Evolutionary conservation across 805 yeast species (phyloP).

Genomic region (Komagataella mondaviorum): DNA sequence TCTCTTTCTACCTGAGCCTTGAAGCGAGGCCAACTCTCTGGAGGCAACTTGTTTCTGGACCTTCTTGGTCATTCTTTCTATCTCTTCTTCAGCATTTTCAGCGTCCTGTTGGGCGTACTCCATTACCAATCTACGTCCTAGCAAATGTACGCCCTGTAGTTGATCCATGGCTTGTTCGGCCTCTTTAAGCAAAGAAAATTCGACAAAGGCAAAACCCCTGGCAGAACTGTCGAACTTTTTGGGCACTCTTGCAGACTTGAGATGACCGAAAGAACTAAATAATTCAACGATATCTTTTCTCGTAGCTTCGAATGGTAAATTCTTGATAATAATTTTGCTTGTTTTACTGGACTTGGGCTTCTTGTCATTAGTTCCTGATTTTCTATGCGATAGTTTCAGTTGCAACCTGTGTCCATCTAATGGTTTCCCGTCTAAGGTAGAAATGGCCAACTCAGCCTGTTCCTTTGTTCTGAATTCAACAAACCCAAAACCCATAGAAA

Average conservation of each 20-base stretch:
- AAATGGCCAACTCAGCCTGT: slow-evolving; percentile 67
- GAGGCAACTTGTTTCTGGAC: slow-evolving; percentile 73
- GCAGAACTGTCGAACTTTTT: slow-evolving; percentile 91
- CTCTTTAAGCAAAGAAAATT: slow-evolving; percentile 74
- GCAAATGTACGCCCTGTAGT: slow-evolving; percentile 88
- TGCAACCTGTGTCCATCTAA: slow-evolving; percentile 86
- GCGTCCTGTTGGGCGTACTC: slow-evolving; percentile 82
- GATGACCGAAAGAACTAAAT: slow-evolving; percentile 88
- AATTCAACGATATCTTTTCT: slow-evolving; percentile 87
- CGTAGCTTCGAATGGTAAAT: slow-evolving; percentile 91
- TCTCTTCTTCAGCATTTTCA: slow-evolving; percentile 78
- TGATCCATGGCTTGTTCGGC: slow-evolving; percentile 92
- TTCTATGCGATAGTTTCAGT: slow-evolving; percentile 78
- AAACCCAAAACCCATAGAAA: slow-evolving; percentile 97
- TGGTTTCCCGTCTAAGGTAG: slow-evolving; percentile 58
- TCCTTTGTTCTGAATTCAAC: slow-evolving; percentile 75
- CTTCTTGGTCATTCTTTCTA: slow-evolving; percentile 79
- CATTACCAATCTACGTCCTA: slow-evolving; percentile 89
- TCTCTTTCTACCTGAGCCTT: slow-evolving; percentile 59
- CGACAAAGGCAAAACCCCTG: slow-evolving; percentile 97
- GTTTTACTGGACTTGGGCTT: slow-evolving; percentile 27
- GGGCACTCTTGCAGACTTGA: slow-evolving; percentile 91
- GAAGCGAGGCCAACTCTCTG: slow-evolving; percentile 57
- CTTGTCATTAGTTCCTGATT: slow-evolving; percentile 15
- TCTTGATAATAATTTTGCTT: slow-evolving; percentile 86